These are phyloP conservation scores for Trichocladium uniseriatum DNA, from an alignment of 495 filamentous ascomycete genomes.

Conservation along the genomic window DNA sequence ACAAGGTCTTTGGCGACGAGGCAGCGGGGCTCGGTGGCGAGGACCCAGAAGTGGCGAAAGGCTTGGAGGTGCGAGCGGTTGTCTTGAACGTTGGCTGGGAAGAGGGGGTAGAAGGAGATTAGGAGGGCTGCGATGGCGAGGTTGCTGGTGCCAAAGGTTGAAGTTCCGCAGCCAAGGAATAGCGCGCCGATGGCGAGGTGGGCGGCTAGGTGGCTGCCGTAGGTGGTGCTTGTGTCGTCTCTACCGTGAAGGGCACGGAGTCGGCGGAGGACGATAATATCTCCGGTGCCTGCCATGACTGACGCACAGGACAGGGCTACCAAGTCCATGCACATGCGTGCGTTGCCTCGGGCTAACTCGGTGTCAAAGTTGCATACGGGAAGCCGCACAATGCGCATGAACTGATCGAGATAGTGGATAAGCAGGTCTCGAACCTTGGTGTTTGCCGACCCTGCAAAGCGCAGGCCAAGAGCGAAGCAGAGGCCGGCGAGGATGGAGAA, in stretches of 20 bases:
- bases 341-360: slow-evolving; percentile 68
- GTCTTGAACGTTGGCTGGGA: slow-evolving; percentile 78
- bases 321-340: slow-evolving; percentile 82
- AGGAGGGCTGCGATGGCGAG: slow-evolving; percentile 77
- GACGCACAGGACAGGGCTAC: slow-evolving; percentile 71
- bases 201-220: slow-evolving; percentile 84
- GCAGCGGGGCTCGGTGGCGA: slow-evolving; percentile 84
- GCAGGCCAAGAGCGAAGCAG: slow-evolving; percentile 74
- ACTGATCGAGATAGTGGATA: slow-evolving; percentile 74
- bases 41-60: slow-evolving; percentile 94
- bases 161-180: slow-evolving; percentile 84
- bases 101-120: slow-evolving; percentile 89
- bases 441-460: slow-evolving; percentile 77
- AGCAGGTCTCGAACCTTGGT: slow-evolving; percentile 65
- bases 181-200: slow-evolving; percentile 88
- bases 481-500: slow-evolving; percentile 87
- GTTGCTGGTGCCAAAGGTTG: slow-evolving; percentile 85
- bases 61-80: slow-evolving; percentile 93
- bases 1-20: slow-evolving; percentile 77
- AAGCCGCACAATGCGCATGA: slow-evolving; percentile 67
- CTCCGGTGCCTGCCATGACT: slow-evolving; percentile 93
- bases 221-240: slow-evolving; percentile 74
- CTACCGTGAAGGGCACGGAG: slow-evolving; percentile 81
- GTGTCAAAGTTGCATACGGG: slow-evolving; percentile 66
- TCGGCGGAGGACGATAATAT: slow-evolving; percentile 79